A percentile compares a stretch with the other conserved stretches of the same genome.
Evolutionary conservation across 352 stramenopile genomes (phyloP).

Genomic region (Thalassiosira mediterranea): DNA sequence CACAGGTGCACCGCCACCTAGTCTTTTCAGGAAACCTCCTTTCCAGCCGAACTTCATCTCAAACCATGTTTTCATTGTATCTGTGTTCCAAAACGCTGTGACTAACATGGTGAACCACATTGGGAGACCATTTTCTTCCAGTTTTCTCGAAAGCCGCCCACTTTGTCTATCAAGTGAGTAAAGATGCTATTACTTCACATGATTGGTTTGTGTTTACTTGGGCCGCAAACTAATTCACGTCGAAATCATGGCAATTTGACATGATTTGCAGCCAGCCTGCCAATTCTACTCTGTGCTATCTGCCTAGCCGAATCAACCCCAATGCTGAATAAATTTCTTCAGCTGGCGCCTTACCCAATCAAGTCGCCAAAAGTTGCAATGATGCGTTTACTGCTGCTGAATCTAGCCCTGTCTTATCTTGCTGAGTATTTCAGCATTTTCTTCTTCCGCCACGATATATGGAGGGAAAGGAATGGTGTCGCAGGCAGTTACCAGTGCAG

Average conservation of each 20-base stretch:
- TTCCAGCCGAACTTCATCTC: slow-evolving; percentile 70
- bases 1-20: slow-evolving; percentile 12
- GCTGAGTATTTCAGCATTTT: slow-evolving; percentile 37
- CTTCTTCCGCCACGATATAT: slow-evolving; percentile 35
- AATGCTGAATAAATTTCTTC: slow-evolving; percentile 53
- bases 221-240: no score
- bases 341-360: slow-evolving; percentile 50
- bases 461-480: slow-evolving; percentile 32
- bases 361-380: slow-evolving; percentile 46
- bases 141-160: slow-evolving; percentile 56
- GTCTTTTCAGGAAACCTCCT: slow-evolving; percentile 43
- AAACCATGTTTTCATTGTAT: slow-evolving; percentile 70
- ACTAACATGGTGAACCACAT: slow-evolving; percentile 60
- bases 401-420: slow-evolving; percentile 30
- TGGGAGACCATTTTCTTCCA: slow-evolving; percentile 58
- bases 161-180: slow-evolving; percentile 48
- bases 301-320: slow-evolving; percentile 49
- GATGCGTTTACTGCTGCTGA: slow-evolving; percentile 39
- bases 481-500: background rate
- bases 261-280: slow-evolving; percentile 27
- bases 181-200: background rate
- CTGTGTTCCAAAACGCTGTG: slow-evolving; percentile 65
- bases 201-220: background rate
- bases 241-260: no score
- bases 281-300: slow-evolving; percentile 38